Evolutionary conservation across 164 flowering plant genomes (phyloP).

Genomic region (Buxus sempervirens): DNA sequence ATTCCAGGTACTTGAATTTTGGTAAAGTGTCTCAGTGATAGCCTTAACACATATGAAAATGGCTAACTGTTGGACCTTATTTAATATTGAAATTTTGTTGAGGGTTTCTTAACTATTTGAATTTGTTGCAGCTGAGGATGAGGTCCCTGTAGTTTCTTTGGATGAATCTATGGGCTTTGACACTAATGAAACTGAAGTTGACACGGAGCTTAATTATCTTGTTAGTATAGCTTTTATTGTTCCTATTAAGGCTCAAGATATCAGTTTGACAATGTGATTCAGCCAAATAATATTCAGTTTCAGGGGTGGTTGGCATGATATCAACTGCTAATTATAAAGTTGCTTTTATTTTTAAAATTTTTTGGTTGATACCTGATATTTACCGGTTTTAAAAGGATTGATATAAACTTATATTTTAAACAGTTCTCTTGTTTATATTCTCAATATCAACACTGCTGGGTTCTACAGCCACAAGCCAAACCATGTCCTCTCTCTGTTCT

Average conservation of each 20-base stretch:
- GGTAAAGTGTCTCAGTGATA: not conserved
- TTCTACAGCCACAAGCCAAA: too few relatives aligned
- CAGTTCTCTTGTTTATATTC: not conserved
- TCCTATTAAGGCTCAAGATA: not conserved
- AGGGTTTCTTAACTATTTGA: not conserved
- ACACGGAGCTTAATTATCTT: conserved; percentile 52
- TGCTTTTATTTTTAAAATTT: too few relatives aligned
- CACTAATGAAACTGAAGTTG: conserved; percentile 32
- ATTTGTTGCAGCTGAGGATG: conserved; percentile 52
- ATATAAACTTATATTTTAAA: too few relatives aligned
- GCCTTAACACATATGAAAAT: not conserved
- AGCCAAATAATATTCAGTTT: too few relatives aligned
- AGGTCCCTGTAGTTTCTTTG: conserved; percentile 50
- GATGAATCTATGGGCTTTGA: conserved; percentile 36
- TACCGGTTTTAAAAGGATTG: too few relatives aligned
- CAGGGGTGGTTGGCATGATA: too few relatives aligned
- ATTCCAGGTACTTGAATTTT: conserved; percentile 53
- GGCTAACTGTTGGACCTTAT: not conserved
- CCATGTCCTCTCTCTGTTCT: not conserved
- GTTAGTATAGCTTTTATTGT: conserved; percentile 37
- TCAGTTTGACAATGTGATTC: too few relatives aligned
- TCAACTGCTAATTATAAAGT: too few relatives aligned
- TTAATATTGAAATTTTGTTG: not conserved
- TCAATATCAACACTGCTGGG: not conserved
- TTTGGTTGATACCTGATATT: too few relatives aligned